These are phyloP conservation scores for Erythrophleum ivorense DNA, from an alignment of 331 rosid genomes.

Conservation along the genomic window DNA sequence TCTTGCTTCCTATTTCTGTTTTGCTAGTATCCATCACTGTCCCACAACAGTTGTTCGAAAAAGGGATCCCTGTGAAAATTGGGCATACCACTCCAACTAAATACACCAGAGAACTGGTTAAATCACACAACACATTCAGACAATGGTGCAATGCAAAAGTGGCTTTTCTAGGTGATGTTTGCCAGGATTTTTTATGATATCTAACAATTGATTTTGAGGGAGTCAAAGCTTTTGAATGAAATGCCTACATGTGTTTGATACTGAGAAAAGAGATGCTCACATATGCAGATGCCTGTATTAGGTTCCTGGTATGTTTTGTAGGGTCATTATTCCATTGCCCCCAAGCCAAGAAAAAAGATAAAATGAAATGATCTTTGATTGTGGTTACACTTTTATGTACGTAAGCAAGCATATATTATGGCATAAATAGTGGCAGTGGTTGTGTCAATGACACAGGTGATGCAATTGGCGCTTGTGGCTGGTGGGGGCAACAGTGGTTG, in stretches of 20 bases:
- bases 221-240: slow-evolving; percentile 7
- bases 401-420: slow-evolving; percentile 15
- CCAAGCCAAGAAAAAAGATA: not conserved
- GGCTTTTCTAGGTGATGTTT: not conserved
- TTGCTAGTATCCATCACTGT: not conserved
- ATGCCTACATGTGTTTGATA: not conserved
- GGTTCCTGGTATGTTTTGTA: not conserved
- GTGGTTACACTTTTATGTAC: not conserved
- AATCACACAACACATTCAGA: not conserved
- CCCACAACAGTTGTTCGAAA: not conserved
- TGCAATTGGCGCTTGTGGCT: not conserved
- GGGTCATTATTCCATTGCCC: not conserved
- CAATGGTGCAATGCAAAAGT: not conserved
- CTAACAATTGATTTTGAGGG: slow-evolving; percentile 11
- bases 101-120: slow-evolving; percentile 3
- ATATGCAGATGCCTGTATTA: not conserved
- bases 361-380: not conserved
- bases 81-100: slow-evolving; percentile 5
- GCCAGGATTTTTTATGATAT: slow-evolving; percentile 10
- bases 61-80: slow-evolving; percentile 27
- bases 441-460: not conserved
- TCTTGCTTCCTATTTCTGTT: no score
- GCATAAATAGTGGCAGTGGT: not conserved
- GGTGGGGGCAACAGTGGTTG: not conserved
- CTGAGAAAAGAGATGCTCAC: not conserved